phyloP scores from a whole-genome alignment of 257 asterid genomes.

The Solanum lignicaule region DNA sequence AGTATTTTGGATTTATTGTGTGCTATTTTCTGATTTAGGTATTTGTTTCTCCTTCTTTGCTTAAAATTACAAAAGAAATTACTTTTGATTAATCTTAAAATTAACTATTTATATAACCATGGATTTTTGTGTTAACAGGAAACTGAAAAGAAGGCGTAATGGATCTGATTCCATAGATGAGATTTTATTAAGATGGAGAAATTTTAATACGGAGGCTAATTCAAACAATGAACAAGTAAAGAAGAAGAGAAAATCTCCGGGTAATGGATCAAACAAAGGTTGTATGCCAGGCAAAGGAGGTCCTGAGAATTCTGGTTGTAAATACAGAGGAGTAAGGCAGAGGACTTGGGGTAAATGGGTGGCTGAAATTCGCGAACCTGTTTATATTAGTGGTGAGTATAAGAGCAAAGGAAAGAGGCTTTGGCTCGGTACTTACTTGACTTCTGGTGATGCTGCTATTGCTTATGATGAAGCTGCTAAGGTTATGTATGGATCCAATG shows the following conservation, averaged over 20 bases:
- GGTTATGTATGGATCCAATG: constrained; percentile 10
- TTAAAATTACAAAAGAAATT: no score
- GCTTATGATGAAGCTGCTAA: constrained; percentile 23
- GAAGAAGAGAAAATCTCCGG: not conserved
- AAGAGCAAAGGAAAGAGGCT: not conserved
- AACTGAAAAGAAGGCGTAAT: not conserved
- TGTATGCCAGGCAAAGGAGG: constrained; percentile 25
- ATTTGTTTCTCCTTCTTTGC: no score
- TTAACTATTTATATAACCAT: not conserved
- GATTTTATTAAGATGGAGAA: not conserved
- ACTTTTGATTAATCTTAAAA: no score
- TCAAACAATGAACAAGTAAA: not conserved
- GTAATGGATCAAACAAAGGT: constrained; percentile 12
- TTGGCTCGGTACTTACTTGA: constrained; percentile 19
- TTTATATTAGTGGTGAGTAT: not conserved
- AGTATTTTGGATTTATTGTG: not conserved
- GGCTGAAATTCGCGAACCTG: constrained; percentile 21
- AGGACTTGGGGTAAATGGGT: constrained; percentile 32
- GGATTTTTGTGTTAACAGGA: not conserved
- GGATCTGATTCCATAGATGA: not conserved
- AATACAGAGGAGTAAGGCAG: constrained; percentile 23
- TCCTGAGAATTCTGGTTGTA: constrained; percentile 10
- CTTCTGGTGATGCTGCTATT: constrained; percentile 17
- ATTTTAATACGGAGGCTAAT: not conserved
- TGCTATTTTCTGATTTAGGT: no score